Base-by-base conservation (phyloP, 345 rosid species). In the Erysimum cheiranthoides region DNA sequence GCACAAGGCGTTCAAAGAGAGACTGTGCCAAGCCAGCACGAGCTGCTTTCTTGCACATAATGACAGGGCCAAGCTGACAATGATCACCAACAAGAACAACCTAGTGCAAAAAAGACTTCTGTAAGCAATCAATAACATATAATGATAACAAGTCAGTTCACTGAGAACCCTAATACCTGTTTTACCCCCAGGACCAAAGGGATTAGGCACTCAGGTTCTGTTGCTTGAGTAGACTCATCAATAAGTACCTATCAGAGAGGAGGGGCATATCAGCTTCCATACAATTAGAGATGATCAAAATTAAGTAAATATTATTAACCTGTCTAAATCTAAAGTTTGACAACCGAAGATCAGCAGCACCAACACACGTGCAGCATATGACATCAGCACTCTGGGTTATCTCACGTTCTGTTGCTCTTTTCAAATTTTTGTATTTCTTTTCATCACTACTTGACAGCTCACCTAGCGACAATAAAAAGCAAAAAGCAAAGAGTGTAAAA, bases 1-100 rank as follows among this genome's bases (percentile, higher is more conserved):
- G 70, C 82, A 96, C 97, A 71, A 96, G 94, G 40, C 99, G 96
- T 63, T 96, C 99, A 86, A 96, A 96, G 36, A 96, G 89, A 50
- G 98, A 96, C 75, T 96, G 99, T 6, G 98, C 97, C 69, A 96
- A 75, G 63, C 99, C 99, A 82, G 99, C 98, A 73, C 99, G 97
- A 77, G 99, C 99, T 27, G 98, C 99, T 91, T 96, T 96, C 80
- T 96, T 96, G 90, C 99, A 96, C 99, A 96, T 96, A 34, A 96
- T 93, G 70, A 96, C 99, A 3, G 99, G 99, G 72, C 99, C 99
- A 77, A 96, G 99, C 80, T 96, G 99, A 83, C 99, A 96, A 80
- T 96, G 99, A 79, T 96, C 99, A 78, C 99, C 99, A 62, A 96
- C 99, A 81, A 96, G 97, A 73, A 96, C 87, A 72, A 86, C 97